Base-by-base conservation (phyloP, 257 asterid species). In the Mitragyna speciosa region DNA sequence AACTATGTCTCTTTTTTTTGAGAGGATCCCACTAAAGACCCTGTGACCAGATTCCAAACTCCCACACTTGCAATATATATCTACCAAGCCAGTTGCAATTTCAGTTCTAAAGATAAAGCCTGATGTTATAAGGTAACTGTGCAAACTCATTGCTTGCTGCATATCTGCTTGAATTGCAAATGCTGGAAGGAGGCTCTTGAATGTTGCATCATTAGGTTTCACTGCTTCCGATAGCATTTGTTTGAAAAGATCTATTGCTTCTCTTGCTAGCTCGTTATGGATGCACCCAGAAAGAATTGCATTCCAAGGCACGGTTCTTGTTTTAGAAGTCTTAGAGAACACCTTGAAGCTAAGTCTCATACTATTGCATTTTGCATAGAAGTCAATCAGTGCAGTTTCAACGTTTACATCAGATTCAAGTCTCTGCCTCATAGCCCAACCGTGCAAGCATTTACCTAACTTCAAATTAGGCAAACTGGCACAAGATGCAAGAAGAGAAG, bases 141-240 rank as follows among this genome's bases (percentile, higher is more conserved):
- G 98, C 68, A 92, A 68, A 67, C 89, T 95, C 81, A 81, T 83
- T 0, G 91, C 96, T 81, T 93, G 98, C 76, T 80, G 86, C 65
- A 92, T 61, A 89, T 92, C 94, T 43, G 97, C 96, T 81, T 85
- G 91, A 47, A 85, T 75, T 66, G 98, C 94, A 77, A 88, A 93
- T 19, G 98, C 98, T 65, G 96, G 98, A 84, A 95, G 97, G 86
- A 93, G 84, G 84, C 98, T 88, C 84, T 86, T 91, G 90, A 89
- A 82, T 28, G 99, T 95, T 73, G 96, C 97, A n/a, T 89, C 94
- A 69, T 95, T 76, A 73, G 88, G 93, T 76, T 85, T 85, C 69
- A 93, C 94, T 48, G 76, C 88, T 78, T 84, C 86, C 12, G 74
- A 75, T 47, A 89, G 84, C 99, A 95, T 93, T 81, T 87, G 82